Evolutionary conservation across 2,329 filamentous ascomycete genomes (phyloP).

Genomic region (Amesomyces nigricolor): DNA sequence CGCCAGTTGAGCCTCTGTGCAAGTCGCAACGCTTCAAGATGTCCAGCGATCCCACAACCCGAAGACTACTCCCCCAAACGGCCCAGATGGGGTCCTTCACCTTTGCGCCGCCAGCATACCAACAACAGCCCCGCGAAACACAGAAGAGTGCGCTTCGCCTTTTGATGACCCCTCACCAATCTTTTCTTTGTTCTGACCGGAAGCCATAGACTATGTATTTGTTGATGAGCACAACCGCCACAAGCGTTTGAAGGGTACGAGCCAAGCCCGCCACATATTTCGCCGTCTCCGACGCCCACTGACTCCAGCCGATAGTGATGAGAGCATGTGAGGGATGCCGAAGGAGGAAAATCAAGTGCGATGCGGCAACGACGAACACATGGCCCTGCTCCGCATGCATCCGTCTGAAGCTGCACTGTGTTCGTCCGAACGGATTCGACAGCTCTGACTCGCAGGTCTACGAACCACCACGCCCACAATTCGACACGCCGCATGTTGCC

Average conservation of each 20-base stretch:
- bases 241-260: constrained; percentile 84
- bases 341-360: constrained; percentile 95
- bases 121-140: constrained; percentile 62
- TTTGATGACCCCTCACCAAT: neutral
- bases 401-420: constrained; percentile 85
- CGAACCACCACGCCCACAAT: constrained; percentile 44
- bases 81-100: constrained; percentile 69
- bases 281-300: constrained; percentile 1
- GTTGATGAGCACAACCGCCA: constrained; percentile 98
- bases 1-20: constrained; percentile 20
- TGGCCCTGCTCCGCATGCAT: constrained; percentile 97
- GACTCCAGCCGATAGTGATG: constrained; percentile 61
- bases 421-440: constrained; percentile 80
- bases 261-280: neutral
- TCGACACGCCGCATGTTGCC: constrained; percentile 38
- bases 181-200: constrained; percentile 28
- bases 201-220: constrained; percentile 82
- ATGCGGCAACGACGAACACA: constrained; percentile 91
- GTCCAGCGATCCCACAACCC: constrained; percentile 57
- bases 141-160: constrained; percentile 66
- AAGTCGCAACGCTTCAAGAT: constrained; percentile 39
- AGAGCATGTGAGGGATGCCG: constrained; percentile 93
- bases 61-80: constrained; percentile 61
- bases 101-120: constrained; percentile 59
- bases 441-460: constrained; percentile 46